Evolutionary conservation across 495 filamentous ascomycete genomes (phyloP).

Genomic region (Monascus purpureus): DNA sequence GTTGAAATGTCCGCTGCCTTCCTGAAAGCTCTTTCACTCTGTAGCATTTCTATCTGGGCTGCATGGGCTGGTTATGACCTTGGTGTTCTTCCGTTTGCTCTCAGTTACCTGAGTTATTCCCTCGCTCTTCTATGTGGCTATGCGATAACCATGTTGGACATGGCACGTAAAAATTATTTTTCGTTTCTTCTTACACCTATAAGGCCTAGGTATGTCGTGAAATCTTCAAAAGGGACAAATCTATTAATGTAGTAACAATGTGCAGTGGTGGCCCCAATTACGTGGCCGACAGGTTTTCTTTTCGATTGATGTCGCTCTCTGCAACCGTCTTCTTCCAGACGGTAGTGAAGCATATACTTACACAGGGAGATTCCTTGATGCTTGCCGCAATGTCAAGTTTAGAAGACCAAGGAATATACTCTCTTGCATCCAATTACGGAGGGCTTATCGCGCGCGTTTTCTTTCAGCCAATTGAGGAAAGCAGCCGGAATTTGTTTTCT

Average conservation of each 20-base stretch:
- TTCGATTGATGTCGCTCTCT: constrained; percentile 51
- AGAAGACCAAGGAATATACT: constrained; percentile 81
- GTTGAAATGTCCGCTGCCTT: constrained; percentile 74
- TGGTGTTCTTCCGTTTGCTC: constrained; percentile 77
- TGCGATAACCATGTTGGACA: constrained; percentile 26
- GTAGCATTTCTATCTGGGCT: constrained; percentile 46
- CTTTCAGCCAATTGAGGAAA: constrained; percentile 93
- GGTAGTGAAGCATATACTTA: constrained; percentile 78
- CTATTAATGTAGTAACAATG: constrained; percentile 3
- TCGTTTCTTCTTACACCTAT: constrained; percentile 40
- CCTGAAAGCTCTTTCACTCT: constrained; percentile 57
- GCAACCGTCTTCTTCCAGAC: constrained; percentile 75
- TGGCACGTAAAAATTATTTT: constrained; percentile 36
- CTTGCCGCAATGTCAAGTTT: constrained; percentile 62
- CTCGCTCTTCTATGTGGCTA: constrained; percentile 55
- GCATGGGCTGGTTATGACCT: constrained; percentile 29
- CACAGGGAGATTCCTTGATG: constrained; percentile 84
- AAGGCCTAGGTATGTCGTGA: constrained; percentile 23
- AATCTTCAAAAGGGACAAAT: constrained; percentile 5
- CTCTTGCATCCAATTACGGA: constrained; percentile 88
- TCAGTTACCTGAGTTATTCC: constrained; percentile 74
- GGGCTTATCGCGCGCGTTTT: constrained; percentile 77
- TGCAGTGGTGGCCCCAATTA: constrained; percentile 28
- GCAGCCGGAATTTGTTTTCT: constrained; percentile 73
- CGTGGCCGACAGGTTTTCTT: constrained; percentile 49